Conservation (phyloP, 768 basidiomycete genomes). For the Boletus pseudopeckii region DNA sequence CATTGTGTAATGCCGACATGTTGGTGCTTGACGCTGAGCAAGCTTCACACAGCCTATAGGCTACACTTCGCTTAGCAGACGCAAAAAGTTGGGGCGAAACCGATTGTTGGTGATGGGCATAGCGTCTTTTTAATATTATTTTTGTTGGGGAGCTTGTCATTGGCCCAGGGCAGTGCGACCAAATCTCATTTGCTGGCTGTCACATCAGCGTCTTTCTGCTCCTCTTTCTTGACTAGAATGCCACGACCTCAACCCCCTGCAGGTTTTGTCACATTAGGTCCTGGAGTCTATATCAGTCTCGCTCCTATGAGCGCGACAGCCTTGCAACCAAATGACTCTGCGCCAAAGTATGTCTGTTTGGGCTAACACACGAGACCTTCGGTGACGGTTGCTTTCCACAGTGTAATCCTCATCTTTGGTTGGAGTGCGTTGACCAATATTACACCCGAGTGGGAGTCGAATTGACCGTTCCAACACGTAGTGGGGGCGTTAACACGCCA, state of each 20-base stretch:
- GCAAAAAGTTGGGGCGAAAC: not conserved
- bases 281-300: constrained; percentile 16
- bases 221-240: constrained; percentile 1
- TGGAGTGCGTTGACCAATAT: constrained; percentile 21
- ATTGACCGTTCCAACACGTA: not conserved
- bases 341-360: constrained; percentile 20
- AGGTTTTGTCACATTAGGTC: constrained; percentile 17
- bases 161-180: not conserved
- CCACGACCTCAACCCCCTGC: constrained; percentile 9
- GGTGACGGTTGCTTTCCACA: constrained; percentile 2
- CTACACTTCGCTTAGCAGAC: not conserved
- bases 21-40: not conserved
- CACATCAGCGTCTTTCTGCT: too few species aligned
- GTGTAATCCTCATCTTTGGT: constrained; percentile 30
- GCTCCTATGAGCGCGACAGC: not conserved
- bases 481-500: constrained; percentile 29
- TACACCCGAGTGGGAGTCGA: not conserved
- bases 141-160: not conserved
- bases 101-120: not conserved
- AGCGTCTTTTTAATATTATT: too few species aligned
- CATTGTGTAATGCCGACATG: not conserved
- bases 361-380: not conserved
- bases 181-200: not conserved
- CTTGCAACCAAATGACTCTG: constrained; percentile 1
- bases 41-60: not conserved